Percentiles rank a stretch among this genome's conserved stretches.
These are phyloP conservation scores for Pseudoscleropodium purum DNA, from an alignment of 225 moss, liverwort and hornwort species.

Conservation along the genomic window DNA sequence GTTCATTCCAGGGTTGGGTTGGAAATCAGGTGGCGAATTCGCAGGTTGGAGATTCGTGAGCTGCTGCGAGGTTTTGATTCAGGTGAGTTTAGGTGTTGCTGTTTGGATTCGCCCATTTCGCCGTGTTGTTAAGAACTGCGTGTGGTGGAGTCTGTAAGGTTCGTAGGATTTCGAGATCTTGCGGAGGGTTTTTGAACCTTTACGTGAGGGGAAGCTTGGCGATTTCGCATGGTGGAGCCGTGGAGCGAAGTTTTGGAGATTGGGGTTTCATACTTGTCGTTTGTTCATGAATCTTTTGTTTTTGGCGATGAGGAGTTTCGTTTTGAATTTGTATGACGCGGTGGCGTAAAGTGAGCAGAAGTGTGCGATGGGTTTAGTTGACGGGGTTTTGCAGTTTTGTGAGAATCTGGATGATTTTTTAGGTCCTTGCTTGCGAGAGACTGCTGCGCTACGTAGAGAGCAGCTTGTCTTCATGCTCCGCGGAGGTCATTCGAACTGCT, in stretches of 20 bases:
- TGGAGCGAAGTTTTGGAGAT: not conserved
- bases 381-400: not conserved
- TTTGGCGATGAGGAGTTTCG: not conserved
- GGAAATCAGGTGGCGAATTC: not conserved
- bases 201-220: not conserved
- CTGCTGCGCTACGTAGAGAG: not conserved
- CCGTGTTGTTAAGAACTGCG: not conserved
- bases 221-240: not conserved
- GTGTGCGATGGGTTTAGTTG: not conserved
- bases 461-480: not conserved
- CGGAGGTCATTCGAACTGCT: not conserved
- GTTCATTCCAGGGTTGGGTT: not conserved
- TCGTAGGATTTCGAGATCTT: not conserved
- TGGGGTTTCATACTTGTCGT: not conserved
- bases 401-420: not conserved
- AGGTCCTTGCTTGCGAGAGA: not conserved
- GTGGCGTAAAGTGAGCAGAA: not conserved
- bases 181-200: not conserved
- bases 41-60: not conserved
- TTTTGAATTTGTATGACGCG: not conserved
- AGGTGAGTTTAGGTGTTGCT: not conserved
- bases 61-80: not conserved
- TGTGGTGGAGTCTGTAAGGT: not conserved
- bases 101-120: not conserved
- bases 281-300: not conserved